Evolutionary conservation across 768 basidiomycete species (phyloP), one percentile per base, ranked within the genome.

Genomic region (Butyriboletus loyo): DNA sequence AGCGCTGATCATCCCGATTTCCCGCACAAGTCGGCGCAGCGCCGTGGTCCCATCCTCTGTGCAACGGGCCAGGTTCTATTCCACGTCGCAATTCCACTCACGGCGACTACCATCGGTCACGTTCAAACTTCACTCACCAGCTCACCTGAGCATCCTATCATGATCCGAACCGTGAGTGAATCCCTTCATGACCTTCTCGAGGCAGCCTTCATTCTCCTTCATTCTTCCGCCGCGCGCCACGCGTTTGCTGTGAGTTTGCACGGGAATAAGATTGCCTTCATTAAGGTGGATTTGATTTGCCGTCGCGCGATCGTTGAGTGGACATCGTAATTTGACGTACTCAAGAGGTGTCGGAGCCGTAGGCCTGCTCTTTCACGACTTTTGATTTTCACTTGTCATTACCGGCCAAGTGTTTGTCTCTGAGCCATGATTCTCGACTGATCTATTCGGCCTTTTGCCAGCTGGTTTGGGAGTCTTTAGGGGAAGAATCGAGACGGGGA

Each of bases 321-420:
- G 19, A n/a, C 54, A 47, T 54, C 41, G 44, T 52, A 49, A 64
- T 57, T 57, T 64, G 58, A 64, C 62, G 61, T 64, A 64, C 61
- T 57, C 52, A 6, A 64, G 52, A 61, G 62, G 53, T 58, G 50
- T 62, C 62, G 62, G 62, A 53, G 59, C 62, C 62, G 62, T 65
- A 19, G 51, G 19, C 24, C 36, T 38, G 1, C 13, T 58, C 50
- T 43, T 41, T 62, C 60, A 39, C 55, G 9, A 27, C 54, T 38
- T 60, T 60, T 61, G 58, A 57, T 62, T 32, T 64, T 57, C 62
- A 54, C 59, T 9, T 25, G 35, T 62, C 55, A 64, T 63, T 58
- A 64, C 58, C 58, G 61, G 32, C 15, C 42, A 28, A 38, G 22
- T 24, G 27, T 34, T 28, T 56, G 46, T 44, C 30, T 46, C 41